Conservation (phyloP, 2,329 filamentous ascomycete genomes). For the Trematosphaeria pertusa region DNA sequence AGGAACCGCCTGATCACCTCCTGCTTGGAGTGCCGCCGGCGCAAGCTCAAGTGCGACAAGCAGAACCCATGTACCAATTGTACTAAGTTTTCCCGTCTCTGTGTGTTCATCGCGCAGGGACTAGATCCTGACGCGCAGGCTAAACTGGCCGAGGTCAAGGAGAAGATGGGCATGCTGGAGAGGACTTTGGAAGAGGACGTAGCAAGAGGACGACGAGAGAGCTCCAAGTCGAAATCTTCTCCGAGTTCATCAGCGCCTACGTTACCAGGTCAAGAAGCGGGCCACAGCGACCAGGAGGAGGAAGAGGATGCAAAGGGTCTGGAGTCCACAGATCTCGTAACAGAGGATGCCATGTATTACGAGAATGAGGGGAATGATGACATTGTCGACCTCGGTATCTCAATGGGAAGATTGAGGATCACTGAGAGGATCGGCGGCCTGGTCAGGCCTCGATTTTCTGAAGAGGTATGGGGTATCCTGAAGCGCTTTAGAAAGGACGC, state of each 20-base stretch:
- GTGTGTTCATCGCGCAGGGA: conserved; percentile 69
- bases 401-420: conserved; percentile 73
- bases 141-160: conserved; percentile 77
- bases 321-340: conserved; percentile 68
- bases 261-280: conserved; percentile 51
- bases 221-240: conserved; percentile 22
- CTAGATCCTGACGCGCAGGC: conserved; percentile 74
- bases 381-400: conserved; percentile 74
- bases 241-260: conserved; percentile 7
- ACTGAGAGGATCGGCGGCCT: conserved; percentile 78
- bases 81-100: conserved; percentile 58
- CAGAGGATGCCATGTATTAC: conserved; percentile 72
- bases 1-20: conserved; percentile 49
- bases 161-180: conserved; percentile 76
- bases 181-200: conserved; percentile 73
- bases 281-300: conserved; percentile 63
- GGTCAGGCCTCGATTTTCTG: conserved; percentile 71
- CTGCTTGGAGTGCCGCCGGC: conserved; percentile 61
- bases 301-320: conserved; percentile 64
- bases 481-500: no score
- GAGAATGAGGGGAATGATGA: conserved; percentile 71
- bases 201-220: conserved; percentile 55
- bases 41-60: conserved; percentile 82
- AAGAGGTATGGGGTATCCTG: conserved; percentile 75
- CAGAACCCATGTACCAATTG: conserved; percentile 74